Evolutionary conservation across 1,284 basidiomycete genomes (phyloP).

Genomic region (Apiotrichum mycotoxinovorans): DNA sequence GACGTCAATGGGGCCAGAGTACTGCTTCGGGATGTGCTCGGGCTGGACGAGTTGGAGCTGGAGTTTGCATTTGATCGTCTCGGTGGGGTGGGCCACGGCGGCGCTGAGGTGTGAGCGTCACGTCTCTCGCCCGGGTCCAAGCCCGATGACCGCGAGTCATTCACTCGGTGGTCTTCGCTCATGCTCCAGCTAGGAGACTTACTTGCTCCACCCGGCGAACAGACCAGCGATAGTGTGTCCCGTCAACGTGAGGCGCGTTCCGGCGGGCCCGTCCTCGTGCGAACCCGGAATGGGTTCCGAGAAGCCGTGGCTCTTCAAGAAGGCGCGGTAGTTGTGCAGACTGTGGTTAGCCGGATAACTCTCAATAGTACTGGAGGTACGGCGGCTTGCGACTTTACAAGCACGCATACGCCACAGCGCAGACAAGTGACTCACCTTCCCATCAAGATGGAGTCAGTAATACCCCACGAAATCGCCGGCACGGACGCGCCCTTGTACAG

Average conservation of each 20-base stretch:
- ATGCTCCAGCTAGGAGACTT: constrained; percentile 11
- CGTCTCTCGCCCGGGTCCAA: neutral
- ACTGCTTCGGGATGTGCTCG: constrained; percentile 33
- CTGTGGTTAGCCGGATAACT: constrained; percentile 25
- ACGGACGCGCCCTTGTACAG: constrained; percentile 50
- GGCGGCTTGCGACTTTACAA: neutral
- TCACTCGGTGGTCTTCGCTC: neutral
- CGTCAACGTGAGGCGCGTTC: constrained; percentile 32
- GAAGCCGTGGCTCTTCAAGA: constrained; percentile 40
- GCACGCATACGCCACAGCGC: constrained; percentile 43
- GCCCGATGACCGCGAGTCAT: neutral
- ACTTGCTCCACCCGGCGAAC: constrained; percentile 51
- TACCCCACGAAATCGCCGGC: constrained; percentile 49
- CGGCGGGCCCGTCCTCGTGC: constrained; percentile 4
- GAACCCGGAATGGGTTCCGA: constrained; percentile 29
- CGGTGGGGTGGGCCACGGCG: constrained; percentile 48
- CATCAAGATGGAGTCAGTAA: constrained; percentile 50
- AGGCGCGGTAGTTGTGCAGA: constrained; percentile 48
- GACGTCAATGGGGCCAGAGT: constrained; percentile 45
- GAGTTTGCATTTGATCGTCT: constrained; percentile 50
- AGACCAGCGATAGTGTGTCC: constrained; percentile 47
- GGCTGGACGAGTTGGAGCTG: constrained; percentile 45
- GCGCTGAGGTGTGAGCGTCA: constrained; percentile 28
- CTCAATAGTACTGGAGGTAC: neutral
- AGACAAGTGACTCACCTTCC: constrained; percentile 47